phyloP scores from a whole-genome alignment of 495 filamentous ascomycete species.

The Penicillium tannophilum region DNA sequence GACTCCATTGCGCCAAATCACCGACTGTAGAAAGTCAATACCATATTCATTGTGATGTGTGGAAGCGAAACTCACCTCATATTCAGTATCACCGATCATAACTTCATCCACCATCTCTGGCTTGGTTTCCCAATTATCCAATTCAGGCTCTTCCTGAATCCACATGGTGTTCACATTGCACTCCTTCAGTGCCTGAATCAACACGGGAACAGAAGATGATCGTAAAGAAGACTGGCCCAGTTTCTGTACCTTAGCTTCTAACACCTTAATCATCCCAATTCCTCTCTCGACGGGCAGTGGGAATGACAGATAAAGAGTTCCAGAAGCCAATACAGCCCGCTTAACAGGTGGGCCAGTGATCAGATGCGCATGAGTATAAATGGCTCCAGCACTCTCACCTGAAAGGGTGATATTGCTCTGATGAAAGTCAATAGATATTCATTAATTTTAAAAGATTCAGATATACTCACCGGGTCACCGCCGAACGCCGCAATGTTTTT shows the following conservation, averaged over 20 bases:
- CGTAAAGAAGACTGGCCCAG: constrained; percentile 33
- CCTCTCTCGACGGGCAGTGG: constrained; percentile 38
- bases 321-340: constrained; percentile 39
- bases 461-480: constrained; percentile 54
- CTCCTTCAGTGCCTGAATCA: constrained; percentile 35
- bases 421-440: neutral
- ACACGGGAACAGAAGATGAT: constrained; percentile 24
- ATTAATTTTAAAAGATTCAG: neutral
- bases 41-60: neutral
- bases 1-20: constrained; percentile 46
- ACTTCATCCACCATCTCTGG: constrained; percentile 40
- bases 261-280: constrained; percentile 26
- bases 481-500: constrained; percentile 62
- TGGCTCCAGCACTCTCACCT: constrained; percentile 43
- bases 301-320: constrained; percentile 37
- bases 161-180: constrained; percentile 44
- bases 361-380: constrained; percentile 44
- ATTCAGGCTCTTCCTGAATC: constrained; percentile 39
- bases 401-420: constrained; percentile 41
- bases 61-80: constrained; percentile 30
- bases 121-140: constrained; percentile 35
- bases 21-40: constrained; percentile 26
- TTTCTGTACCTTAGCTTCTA: constrained; percentile 35
- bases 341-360: constrained; percentile 41
- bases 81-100: constrained; percentile 46